Evolutionary conservation across 305 asterid species (phyloP).

Genomic region (Lippia alba): DNA sequence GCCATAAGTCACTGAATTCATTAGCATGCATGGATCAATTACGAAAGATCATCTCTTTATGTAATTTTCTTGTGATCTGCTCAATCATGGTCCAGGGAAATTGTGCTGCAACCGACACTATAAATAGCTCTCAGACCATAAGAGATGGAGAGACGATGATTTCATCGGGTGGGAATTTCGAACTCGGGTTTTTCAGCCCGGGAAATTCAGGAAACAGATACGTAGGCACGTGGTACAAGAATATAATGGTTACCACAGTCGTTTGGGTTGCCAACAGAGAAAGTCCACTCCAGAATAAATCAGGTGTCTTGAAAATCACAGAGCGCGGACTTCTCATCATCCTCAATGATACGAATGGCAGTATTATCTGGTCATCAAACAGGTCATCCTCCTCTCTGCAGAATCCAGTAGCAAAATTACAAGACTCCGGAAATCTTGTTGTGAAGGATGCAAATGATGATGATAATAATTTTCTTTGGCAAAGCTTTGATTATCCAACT

Average conservation of each 20-base stretch:
- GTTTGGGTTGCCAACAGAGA: conserved; percentile 53
- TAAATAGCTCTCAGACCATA: conserved; percentile 22
- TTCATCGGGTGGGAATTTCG: conserved; percentile 44
- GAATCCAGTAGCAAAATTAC: neutral
- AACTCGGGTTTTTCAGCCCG: conserved; percentile 49
- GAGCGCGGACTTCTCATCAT: conserved; percentile 42
- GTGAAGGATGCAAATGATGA: conserved; percentile 20
- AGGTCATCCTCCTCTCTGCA: conserved; percentile 13
- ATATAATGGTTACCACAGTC: conserved; percentile 14
- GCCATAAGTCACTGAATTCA: too few species aligned
- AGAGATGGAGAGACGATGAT: conserved; percentile 35
- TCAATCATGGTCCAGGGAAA: neutral
- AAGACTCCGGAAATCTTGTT: conserved; percentile 38
- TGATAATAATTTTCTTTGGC: conserved; percentile 26
- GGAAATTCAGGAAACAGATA: conserved; percentile 35
- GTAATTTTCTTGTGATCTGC: neutral
- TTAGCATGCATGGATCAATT: neutral
- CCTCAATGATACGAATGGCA: conserved; percentile 5
- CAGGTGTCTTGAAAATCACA: conserved; percentile 34
- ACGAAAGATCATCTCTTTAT: neutral
- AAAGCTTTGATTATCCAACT: conserved; percentile 36
- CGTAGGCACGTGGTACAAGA: conserved; percentile 46
- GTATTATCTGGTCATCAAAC: conserved; percentile 39
- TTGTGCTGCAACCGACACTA: conserved; percentile 21
- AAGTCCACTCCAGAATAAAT: conserved; percentile 24